Percentiles rank a stretch among this genome's conserved stretches.
These are phyloP conservation scores for Strigomonas culicis DNA, from an alignment of 208 protist species.

Conservation along the genomic window DNA sequence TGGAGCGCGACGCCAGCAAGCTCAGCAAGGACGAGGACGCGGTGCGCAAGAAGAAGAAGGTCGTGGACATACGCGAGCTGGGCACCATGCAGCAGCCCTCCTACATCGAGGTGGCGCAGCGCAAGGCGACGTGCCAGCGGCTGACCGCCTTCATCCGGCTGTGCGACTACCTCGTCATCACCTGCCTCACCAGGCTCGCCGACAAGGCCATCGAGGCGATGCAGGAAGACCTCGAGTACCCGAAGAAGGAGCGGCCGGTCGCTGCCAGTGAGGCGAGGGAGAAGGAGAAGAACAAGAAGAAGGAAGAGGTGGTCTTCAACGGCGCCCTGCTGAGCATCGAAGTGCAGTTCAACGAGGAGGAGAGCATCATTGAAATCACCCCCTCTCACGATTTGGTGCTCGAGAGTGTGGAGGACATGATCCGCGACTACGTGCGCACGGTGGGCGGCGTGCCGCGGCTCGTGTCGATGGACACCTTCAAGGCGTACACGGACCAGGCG, in stretches of 20 bases:
- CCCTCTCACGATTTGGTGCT: constrained; percentile 66
- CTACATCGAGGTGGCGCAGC: constrained; percentile 93
- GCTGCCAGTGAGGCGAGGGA: constrained; percentile 10
- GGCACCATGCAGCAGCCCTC: constrained; percentile 86
- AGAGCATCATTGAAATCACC: constrained; percentile 64
- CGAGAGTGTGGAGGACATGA: constrained; percentile 82
- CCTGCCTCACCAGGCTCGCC: constrained; percentile 83
- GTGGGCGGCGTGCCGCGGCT: constrained; percentile 81
- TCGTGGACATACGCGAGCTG: constrained; percentile 73
- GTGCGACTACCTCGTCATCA: constrained; percentile 93
- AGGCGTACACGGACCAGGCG: constrained; percentile 82
- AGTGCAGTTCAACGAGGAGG: constrained; percentile 69
- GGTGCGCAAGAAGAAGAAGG: constrained; percentile 64
- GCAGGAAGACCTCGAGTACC: constrained; percentile 62
- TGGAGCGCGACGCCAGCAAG: constrained; percentile 73
- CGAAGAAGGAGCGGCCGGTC: constrained; percentile 15
- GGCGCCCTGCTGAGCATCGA: constrained; percentile 79
- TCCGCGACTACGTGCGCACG: constrained; percentile 89
- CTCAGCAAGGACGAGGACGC: constrained; percentile 65
- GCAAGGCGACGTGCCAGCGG: constrained; percentile 85
- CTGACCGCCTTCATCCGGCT: constrained; percentile 94
- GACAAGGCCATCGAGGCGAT: constrained; percentile 78
- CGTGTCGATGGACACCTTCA: constrained; percentile 85
- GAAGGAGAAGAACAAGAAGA: constrained; percentile 55
- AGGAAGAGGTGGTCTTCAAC: constrained; percentile 25